Conservation (phyloP, 768 basidiomycete species). For the Pholiota conissans region DNA sequence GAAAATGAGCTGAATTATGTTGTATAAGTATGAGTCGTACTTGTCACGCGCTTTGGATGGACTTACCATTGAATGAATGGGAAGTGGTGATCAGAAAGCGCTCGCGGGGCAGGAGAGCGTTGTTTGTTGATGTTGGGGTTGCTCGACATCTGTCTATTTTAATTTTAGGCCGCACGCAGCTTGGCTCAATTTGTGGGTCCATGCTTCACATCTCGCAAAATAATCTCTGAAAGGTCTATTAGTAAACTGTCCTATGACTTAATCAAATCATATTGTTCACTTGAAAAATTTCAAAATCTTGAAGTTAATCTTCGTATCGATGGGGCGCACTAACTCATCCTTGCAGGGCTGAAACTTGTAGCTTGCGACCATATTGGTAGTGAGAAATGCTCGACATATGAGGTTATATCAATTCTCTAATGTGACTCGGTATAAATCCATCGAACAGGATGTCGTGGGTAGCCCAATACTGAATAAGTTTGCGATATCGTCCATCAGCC, state of each 20-base stretch:
- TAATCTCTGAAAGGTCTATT: background rate
- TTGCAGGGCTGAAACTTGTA: too few species aligned
- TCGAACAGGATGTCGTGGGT: background rate
- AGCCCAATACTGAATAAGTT: too few species aligned
- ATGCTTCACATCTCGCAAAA: background rate
- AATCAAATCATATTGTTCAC: too few species aligned
- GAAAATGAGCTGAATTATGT: slow-evolving; percentile 71
- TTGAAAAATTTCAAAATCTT: too few species aligned
- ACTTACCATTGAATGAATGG: slow-evolving; percentile 17
- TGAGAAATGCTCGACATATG: background rate
- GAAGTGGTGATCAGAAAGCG: background rate
- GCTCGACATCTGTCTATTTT: background rate
- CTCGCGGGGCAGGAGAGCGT: background rate
- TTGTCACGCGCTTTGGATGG: background rate
- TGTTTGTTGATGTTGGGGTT: slow-evolving; percentile 12
- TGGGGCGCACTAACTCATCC: too few species aligned
- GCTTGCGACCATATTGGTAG: background rate
- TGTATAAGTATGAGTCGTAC: background rate
- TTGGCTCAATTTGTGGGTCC: background rate
- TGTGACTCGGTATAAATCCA: background rate
- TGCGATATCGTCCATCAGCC: too few species aligned
- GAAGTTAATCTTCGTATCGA: too few species aligned
- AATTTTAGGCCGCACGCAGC: slow-evolving; percentile 3
- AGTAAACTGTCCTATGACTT: background rate
- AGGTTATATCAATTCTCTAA: background rate